Base-by-base conservation (phyloP, 176 grass and related monocot species). In the Oryza longistaminata region DNA sequence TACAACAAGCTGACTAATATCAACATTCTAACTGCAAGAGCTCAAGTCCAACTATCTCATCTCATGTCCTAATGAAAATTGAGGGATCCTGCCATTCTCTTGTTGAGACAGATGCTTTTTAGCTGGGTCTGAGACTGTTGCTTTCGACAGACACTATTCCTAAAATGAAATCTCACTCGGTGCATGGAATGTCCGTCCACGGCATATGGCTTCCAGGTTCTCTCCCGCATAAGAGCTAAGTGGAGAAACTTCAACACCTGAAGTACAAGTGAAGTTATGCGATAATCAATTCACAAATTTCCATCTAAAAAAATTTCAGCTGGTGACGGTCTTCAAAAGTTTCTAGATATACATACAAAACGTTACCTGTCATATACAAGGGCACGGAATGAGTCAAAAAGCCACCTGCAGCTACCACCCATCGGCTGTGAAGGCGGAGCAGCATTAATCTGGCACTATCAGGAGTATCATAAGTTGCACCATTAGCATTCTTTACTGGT, bases 401-500 rank as follows among this genome's bases (percentile, higher is more conserved):
- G 60, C 95, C 95, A 72, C 95, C 95, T 33, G 92, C 95, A 53
- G 95, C 91, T 78, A 97, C 92, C 6, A 97, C 95, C 95, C 92
- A 97, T 46, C 89, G 82, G 75, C 92, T 97, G 73, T 97, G 95
- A 71, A 97, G 95, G 43, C 92, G 91, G 68, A 97, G 95, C 45
- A 97, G 85, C 95, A 97, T 95, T 70, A 93, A 85, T 55, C 73
- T 86, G 60, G 92, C 89, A 33, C 79, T 93, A 50, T 97, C 91
- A 73, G 95, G 95, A 52, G 92, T 97, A 85, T 95, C 95, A 58
- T 97, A 87, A 72, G 79, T 87, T 71, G 91, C 79, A 31, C 92
- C 95, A 29, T 95, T 95, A 77, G 95, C 95, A 93, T 95, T 97
- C 89, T 97, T 95, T 34, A 97, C 91, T 26, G 92, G 92, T 43